Evolutionary conservation across 1,139 yeast genomes (phyloP), one percentile per base, ranked within the genome.

Genomic region (Geotrichum phurueaensis): DNA sequence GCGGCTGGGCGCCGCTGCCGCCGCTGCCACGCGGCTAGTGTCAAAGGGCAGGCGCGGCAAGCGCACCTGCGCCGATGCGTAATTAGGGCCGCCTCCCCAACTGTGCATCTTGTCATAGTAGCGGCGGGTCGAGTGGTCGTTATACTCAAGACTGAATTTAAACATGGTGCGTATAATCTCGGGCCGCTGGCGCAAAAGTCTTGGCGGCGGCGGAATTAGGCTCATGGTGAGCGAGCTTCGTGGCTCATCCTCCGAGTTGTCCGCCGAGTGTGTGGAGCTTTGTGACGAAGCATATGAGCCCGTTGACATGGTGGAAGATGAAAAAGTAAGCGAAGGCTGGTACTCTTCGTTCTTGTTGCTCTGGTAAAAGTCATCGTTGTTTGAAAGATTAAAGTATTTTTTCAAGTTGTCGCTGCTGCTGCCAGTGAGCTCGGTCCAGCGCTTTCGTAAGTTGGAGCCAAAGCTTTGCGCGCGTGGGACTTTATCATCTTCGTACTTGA

Each of bases 151-250:
- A 15, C 65, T 65, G 58, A 71, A 71, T 61, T 65, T 66, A 61
- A 61, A 67, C 23, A 54, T 60, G 9, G 73, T 67, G 3, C 74
- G 66, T 29, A 58, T 56, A 25, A 70, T 65, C 48, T 69, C 71
- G 2, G 73, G 73, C 5, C 68, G 60, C 47, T 67, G 65, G 15
- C 71, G 65, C 29, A 69, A 62, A 51, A 71, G 57, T 53, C 68
- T 71, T 5, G 72, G 71, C 18, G 73, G 73, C 1, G 73, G 72
- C 0, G 73, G 73, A 22, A 71, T 67, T 53, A 69, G 55, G 6
- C 68, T 62, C 66, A 67, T 68, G 1, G 72, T 69, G n/a, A 70
- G 61, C n/a, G 70, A 66, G 3, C 57, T n/a, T 5, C 6, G 45
- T n/a, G 2, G 45, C 18, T 39, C 45, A 5, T 36, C 50, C 5